Evolutionary conservation across 345 rosid species (phyloP).

Genomic region (Lepidium africanum): DNA sequence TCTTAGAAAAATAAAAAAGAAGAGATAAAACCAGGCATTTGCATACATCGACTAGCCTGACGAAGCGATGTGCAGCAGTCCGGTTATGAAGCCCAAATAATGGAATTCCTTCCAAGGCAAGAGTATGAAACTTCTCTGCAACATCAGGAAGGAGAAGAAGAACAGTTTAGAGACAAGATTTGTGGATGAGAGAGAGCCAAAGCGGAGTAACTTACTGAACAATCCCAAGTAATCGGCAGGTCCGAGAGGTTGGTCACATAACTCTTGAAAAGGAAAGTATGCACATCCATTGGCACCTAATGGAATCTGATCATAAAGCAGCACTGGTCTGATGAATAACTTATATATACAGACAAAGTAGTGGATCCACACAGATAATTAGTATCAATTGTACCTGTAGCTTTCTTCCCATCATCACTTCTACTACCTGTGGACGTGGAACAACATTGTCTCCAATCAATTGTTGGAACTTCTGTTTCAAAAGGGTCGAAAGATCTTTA

Average conservation of each 20-base stretch:
- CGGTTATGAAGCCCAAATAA: conserved; percentile 77
- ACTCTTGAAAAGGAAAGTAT: conserved; percentile 77
- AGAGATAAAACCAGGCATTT: background rate
- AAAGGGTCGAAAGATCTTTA: conserved; percentile 43
- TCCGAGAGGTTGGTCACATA: conserved; percentile 92
- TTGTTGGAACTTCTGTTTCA: conserved; percentile 63
- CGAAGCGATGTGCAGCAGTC: conserved; percentile 88
- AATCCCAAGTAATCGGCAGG: conserved; percentile 97
- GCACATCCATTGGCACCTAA: conserved; percentile 90
- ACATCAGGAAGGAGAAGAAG: background rate
- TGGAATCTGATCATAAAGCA: conserved; percentile 44
- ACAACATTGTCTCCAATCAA: conserved; percentile 46
- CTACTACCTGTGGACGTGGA: conserved; percentile 57
- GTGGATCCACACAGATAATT: background rate
- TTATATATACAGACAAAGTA: background rate
- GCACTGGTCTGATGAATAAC: background rate
- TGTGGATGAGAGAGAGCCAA: background rate
- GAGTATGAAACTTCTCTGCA: conserved; percentile 85
- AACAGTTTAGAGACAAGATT: background rate
- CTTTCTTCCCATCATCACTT: conserved; percentile 92
- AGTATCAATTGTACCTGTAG: conserved; percentile 40
- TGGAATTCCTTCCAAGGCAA: conserved; percentile 84
- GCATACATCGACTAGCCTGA: conserved; percentile 87
- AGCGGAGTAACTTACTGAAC: conserved; percentile 58
- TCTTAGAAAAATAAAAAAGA: background rate